Evolutionary conservation across 306 rosid species (phyloP), one percentile per base, ranked within the genome.

Genomic region (Luffa acutangula): DNA sequence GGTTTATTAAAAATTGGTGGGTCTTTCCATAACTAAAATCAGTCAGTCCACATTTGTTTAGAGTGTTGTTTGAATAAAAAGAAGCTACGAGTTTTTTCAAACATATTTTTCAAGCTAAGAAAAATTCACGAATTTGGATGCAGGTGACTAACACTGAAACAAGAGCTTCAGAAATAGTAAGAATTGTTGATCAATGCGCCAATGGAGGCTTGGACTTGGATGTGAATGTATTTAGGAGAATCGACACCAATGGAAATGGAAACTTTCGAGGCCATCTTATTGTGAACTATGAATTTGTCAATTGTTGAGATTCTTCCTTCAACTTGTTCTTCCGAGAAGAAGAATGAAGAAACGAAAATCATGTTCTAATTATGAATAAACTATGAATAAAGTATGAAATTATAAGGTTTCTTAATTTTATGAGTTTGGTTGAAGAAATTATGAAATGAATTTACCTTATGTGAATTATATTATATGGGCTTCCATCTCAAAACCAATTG

Each of bases 161-260:
- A 1, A 76, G 88, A n/a, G 71, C 77, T 18, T 45, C 75, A 25
- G 53, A 5, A 36, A 91, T 79, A 10, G 92, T 86, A 45, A 88
- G 94, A 57, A 91, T 89, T 4, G 90, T 87, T 13, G 97, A 91
- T 45, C 89, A 89, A 81, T 88, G 92, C 43, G 37, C 67, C 25
- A 87, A 87, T 41, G 91, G 89, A 71, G 93, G 93, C 0, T 21
- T 89, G 4, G 93, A 91, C n/a, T 81, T 89, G 87, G 93, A 91
- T 11, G 83, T 78, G 2, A 85, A 81, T 39, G 89, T 87, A 51
- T 91, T 85, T 70, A 60, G 37, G 4, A 12, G 49, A n/a, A n/a
- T 88, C 0, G 92, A 89, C 81, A 89, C 92, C 1, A 66, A 87
- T 79, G 79, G 84, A 52, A 39, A 31, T 78, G 37, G 75, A 67